Conservation (phyloP, 805 yeast genomes). For the Henningerozyma blattae region DNA sequence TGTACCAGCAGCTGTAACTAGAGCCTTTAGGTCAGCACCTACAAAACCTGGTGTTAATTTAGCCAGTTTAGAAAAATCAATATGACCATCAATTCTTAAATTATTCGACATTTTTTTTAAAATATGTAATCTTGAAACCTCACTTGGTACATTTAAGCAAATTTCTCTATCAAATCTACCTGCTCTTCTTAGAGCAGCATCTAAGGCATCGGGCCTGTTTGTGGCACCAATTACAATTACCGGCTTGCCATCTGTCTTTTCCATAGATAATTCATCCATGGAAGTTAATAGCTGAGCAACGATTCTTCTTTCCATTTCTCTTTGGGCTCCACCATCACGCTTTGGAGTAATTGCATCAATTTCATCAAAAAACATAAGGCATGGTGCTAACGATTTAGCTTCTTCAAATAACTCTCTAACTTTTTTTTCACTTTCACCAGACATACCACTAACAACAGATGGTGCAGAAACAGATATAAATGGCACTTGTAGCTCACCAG, state of each 20-base stretch:
- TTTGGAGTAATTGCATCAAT: slow-evolving; percentile 98
- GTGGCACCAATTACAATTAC: slow-evolving; percentile 95
- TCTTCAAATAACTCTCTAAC: slow-evolving; percentile 88
- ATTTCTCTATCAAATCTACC: slow-evolving; percentile 96
- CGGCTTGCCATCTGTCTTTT: slow-evolving; percentile 84
- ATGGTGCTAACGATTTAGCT: slow-evolving; percentile 82
- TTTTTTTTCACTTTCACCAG: slow-evolving; percentile 96
- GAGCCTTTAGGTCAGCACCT: slow-evolving; percentile 91
- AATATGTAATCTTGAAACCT: slow-evolving; percentile 64
- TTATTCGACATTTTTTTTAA: slow-evolving; percentile 58
- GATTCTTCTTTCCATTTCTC: slow-evolving; percentile 95
- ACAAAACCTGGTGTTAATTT: slow-evolving; percentile 95
- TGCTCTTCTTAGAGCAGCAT: slow-evolving; percentile 89
- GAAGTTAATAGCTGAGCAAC: slow-evolving; percentile 92
- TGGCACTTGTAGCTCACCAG: slow-evolving; percentile 90
- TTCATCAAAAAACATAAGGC: slow-evolving; percentile 87
- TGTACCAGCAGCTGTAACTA: slow-evolving; percentile 91
- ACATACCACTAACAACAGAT: slow-evolving; percentile 94
- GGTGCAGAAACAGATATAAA: slow-evolving; percentile 90
- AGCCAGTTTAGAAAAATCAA: slow-evolving; percentile 65
- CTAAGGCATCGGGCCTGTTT: slow-evolving; percentile 89
- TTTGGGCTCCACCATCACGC: slow-evolving; percentile 85
- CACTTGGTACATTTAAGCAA: slow-evolving; percentile 89
- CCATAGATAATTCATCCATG: slow-evolving; percentile 84
- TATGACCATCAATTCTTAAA: slow-evolving; percentile 54